A percentile compares a stretch with the other conserved stretches of the same genome.
These are phyloP conservation scores for Podila epicladia DNA, from an alignment of 192 early-diverging fungal genomes.

Conservation along the genomic window DNA sequence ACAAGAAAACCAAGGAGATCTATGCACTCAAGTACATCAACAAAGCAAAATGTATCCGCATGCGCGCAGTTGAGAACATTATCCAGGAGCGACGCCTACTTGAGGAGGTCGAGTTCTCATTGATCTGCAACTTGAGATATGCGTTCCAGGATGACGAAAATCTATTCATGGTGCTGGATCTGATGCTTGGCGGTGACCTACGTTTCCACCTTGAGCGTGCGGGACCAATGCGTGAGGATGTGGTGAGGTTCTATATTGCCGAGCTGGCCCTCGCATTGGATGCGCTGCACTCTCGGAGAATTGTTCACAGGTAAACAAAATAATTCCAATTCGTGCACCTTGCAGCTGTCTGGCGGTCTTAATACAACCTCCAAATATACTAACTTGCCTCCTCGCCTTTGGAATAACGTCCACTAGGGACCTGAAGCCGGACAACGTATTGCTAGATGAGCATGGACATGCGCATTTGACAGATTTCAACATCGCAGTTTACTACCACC, in stretches of 20 bases:
- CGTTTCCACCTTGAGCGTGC: constrained; percentile 83
- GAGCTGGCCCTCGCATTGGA: constrained; percentile 72
- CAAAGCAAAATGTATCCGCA: constrained; percentile 89
- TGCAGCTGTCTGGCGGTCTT: background rate
- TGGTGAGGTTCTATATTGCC: constrained; percentile 75
- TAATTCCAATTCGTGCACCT: too few species aligned
- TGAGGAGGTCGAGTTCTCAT: constrained; percentile 84
- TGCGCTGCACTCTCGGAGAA: constrained; percentile 75
- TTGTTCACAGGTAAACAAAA: constrained; percentile 71
- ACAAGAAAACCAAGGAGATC: constrained; percentile 77
- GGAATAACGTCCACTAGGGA: constrained; percentile 58
- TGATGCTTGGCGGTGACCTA: constrained; percentile 97
- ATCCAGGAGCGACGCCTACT: constrained; percentile 90
- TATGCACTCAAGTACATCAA: constrained; percentile 98
- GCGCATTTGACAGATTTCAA: constrained; percentile 90
- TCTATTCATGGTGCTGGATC: constrained; percentile 92
- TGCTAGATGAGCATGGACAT: constrained; percentile 82
- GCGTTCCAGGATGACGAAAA: constrained; percentile 96
- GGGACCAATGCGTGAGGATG: constrained; percentile 69
- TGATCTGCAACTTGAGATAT: constrained; percentile 92
- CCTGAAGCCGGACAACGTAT: constrained; percentile 88
- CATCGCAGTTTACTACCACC: constrained; percentile 78
- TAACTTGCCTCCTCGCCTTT: background rate
- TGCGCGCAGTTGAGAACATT: constrained; percentile 89
- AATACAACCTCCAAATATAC: background rate